Conservation (phyloP, 257 asterid genomes). For the Ophiorrhiza pumila region DNA sequence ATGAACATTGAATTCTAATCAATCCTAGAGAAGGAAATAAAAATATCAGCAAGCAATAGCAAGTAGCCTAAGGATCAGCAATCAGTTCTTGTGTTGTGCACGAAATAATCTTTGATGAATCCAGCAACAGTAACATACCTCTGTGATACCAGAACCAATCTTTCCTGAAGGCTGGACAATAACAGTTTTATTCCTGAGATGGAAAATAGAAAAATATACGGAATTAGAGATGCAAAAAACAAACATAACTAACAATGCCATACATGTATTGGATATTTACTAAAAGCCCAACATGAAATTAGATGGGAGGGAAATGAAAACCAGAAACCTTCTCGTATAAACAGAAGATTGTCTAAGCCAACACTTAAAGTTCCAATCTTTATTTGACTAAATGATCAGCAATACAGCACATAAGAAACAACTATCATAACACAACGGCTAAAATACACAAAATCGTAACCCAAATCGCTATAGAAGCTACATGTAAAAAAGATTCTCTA, state of each 20-base stretch:
- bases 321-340: not conserved
- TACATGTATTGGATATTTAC: not conserved
- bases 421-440: not conserved
- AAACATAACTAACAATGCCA: not conserved
- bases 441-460: not conserved
- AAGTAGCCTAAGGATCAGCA: not conserved
- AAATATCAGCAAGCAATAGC: not conserved
- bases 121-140: slow-evolving; percentile 42
- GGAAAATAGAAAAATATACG: slow-evolving; percentile 3
- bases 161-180: slow-evolving; percentile 56
- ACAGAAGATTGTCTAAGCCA: too few species aligned
- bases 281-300: not conserved
- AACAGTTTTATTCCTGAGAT: slow-evolving; percentile 53
- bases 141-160: slow-evolving; percentile 63
- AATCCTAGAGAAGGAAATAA: not conserved
- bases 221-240: not conserved
- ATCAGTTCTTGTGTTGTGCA: not conserved
- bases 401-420: not conserved
- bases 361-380: not conserved
- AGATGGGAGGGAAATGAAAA: not conserved
- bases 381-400: not conserved
- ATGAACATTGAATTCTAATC: not conserved
- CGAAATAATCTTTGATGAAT: not conserved
- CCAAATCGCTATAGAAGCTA: not conserved
- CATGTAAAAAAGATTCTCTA: not conserved